Evolutionary conservation across 169 alveolate genomes (phyloP), one percentile per base, ranked within the genome.

Genomic region (Plasmodium berghei): DNA sequence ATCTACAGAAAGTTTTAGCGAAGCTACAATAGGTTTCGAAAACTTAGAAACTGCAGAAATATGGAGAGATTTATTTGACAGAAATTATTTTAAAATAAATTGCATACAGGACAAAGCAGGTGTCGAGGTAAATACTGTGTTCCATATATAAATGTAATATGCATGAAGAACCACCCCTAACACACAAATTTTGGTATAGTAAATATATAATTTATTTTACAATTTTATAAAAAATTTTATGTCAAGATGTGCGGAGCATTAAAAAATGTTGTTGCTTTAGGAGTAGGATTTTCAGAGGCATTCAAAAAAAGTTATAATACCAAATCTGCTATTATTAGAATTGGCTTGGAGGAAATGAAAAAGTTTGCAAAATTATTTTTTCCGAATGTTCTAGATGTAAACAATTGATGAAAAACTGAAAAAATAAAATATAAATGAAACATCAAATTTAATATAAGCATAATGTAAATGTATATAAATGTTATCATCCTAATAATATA

Each of bases 271-370:
- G 94, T 96, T n/a, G 98, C 98, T 40, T 86, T 96, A 26, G 97
- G 96, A 5, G 97, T 96, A 28, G 98, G 98, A 46, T 94, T 96
- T 91, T 92, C 95, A 61, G 97, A 96, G 49, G 98, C 97, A 16
- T 74, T 95, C 73, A 96, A 95, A 42, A 85, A 92, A 40, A 96
- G 98, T 24, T 90, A 95, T 55, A 96, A 96, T 93, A 95, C 99
- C 61, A 96, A 96, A 85, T 97, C 99, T 18, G 99, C 99, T 28
- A 94, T 97, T 73, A 96, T 97, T 93, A 94, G 99, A 16, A 92
- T 96, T 24, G 99, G 99, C 18, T 93, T 97, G 64, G 95, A 93
- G 83, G 99, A 96, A 74, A 93, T 95, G 94, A 90, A 91, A 87
- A 89, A 88, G 56, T 95, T 96, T 49, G 91, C 95, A 40, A 66